Base-by-base conservation (phyloP, 768 basidiomycete species). In the Leccinum incarnatum region DNA sequence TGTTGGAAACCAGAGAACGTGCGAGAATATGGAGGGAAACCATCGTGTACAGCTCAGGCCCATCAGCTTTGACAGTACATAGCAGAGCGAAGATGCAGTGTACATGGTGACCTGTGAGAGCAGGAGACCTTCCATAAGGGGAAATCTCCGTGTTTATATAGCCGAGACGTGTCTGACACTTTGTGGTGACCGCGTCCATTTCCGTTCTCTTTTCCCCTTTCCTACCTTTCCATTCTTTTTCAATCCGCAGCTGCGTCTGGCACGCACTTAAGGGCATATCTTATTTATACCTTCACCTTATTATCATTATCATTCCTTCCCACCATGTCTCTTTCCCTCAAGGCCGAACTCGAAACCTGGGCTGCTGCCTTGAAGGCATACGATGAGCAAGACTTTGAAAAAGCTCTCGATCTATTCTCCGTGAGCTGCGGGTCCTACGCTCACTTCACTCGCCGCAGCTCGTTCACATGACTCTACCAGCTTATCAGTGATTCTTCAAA, bases 281-380 rank as follows among this genome's bases (percentile, higher is more conserved):
- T 14, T 2, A n/a, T n/a, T 12, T 17, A 9, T 14, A 19, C 29
- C n/a, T 21, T 21, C 1, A 47, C 8, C 15, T 25, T n/a, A 34
- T 32, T 29, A 29, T 29, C 29, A 29, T 29, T 14, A 32, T 32
- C 45, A 15, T 48, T 63, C 55, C 15, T 58, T 52, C 15, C 66
- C 53, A 5, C 51, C 21, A 63, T 74, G 72, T 62, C 72, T 8
- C 57, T 73, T 46, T 86, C 86, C 59, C 79, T 87, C 70, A 87
- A 86, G 75, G 84, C 81, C 60, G 86, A 87, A 79, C 83, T 98
- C 46, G 90, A 95, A 72, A 86, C 81, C 2, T 96, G 94, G 93
- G 85, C 86, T 14, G 79, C 89, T 40, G 95, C 95, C 58, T 84
- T 98, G 71, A 82, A 86, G 67, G 89, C 93, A 4, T 97, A 95